A percentile compares a stretch with the other conserved stretches of the same genome.
phyloP scores from a whole-genome alignment of 1,139 yeast species.

The Diutina neorugosa region DNA sequence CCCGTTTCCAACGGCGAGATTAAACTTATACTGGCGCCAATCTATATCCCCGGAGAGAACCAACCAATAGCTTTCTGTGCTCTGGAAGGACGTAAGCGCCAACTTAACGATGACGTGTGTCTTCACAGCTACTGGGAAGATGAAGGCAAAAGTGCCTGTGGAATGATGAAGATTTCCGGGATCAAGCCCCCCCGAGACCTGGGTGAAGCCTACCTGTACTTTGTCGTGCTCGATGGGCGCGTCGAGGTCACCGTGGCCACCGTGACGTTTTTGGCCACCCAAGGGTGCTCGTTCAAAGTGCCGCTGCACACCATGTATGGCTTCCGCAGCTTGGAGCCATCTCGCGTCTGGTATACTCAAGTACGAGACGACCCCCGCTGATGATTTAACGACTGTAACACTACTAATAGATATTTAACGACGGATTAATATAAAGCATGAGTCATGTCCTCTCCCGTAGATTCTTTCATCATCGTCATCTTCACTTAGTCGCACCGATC shows the following conservation, averaged over 20 bases:
- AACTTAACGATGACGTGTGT: not conserved
- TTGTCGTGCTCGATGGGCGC: not conserved
- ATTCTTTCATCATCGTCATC: no score
- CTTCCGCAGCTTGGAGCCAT: not conserved
- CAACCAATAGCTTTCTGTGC: not conserved
- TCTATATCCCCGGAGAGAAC: not conserved
- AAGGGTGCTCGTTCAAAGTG: not conserved
- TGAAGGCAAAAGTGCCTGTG: not conserved
- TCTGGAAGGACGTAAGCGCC: not conserved
- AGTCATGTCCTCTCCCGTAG: not conserved
- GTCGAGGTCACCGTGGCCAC: not conserved
- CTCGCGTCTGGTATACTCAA: not conserved
- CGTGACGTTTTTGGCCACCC: not conserved
- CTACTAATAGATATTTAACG: not conserved
- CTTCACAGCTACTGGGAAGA: not conserved
- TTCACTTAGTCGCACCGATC: not conserved
- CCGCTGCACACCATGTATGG: not conserved
- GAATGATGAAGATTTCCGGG: conserved; percentile 1
- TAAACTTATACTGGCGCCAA: not conserved
- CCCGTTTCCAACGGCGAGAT: not conserved
- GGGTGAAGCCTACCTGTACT: not conserved
- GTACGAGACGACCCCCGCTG: not conserved
- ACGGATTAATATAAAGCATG: not conserved
- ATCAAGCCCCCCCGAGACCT: conserved; percentile 1
- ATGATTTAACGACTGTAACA: not conserved